Evolutionary conservation across 2,329 filamentous ascomycete species (phyloP).

Genomic region (Balansia obtecta): DNA sequence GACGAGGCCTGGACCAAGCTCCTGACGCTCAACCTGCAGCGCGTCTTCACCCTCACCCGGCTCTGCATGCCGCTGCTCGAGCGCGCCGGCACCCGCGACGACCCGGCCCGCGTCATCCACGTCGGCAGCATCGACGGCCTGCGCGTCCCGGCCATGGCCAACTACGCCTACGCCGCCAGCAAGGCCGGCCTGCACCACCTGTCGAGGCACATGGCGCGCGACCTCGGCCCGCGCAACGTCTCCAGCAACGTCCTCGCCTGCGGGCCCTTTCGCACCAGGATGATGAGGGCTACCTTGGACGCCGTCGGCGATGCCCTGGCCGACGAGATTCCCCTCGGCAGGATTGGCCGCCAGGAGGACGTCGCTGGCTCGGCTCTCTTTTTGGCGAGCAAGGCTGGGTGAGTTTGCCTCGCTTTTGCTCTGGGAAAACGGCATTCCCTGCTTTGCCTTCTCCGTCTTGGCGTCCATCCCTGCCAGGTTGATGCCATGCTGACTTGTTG

Average conservation of each 20-base stretch:
- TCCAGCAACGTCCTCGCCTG: conserved; percentile 60
- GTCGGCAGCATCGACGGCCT: conserved; percentile 54
- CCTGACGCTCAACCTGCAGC: conserved; percentile 53
- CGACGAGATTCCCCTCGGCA: conserved; percentile 47
- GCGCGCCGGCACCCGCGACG: conserved; percentile 25
- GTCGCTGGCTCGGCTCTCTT: conserved; percentile 62
- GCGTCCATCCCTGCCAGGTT: too few relatives aligned
- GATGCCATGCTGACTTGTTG: neutral
- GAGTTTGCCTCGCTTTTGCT: conserved; percentile 10
- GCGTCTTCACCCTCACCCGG: conserved; percentile 56
- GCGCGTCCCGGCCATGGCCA: conserved; percentile 44
- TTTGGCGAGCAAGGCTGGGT: conserved; percentile 53
- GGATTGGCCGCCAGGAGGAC: conserved; percentile 56
- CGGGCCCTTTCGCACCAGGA: conserved; percentile 57
- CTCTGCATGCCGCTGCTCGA: conserved; percentile 46
- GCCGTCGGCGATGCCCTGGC: conserved; percentile 41
- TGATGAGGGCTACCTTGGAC: conserved; percentile 52
- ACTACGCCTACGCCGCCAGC: conserved; percentile 45
- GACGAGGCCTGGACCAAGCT: conserved; percentile 45
- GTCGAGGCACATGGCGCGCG: conserved; percentile 43
- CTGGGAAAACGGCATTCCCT: neutral
- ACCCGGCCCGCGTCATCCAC: conserved; percentile 49
- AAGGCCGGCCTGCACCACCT: conserved; percentile 57
- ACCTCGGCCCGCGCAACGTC: conserved; percentile 46
- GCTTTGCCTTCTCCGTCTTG: conserved; percentile 33